A percentile compares a stretch with the other conserved stretches of the same genome.
Conservation (phyloP, 805 yeast species). For the Wickerhamomyces hampshirensis region DNA sequence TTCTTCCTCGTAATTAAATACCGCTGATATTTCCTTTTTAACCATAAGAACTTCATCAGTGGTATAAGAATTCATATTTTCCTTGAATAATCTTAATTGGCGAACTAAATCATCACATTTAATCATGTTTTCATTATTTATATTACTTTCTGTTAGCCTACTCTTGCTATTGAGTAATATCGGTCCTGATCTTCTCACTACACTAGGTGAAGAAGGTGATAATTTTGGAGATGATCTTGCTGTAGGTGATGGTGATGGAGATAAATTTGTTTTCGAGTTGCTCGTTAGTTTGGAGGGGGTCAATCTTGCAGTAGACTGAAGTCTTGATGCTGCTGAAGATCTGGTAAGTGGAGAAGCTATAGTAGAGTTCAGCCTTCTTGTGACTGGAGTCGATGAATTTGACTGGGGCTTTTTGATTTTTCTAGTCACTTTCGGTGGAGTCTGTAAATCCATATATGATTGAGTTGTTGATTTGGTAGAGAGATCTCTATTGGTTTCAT, state of each 20-base stretch:
- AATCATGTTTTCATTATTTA: slow-evolving; percentile 13
- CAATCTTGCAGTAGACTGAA: slow-evolving; percentile 18
- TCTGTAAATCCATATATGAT: slow-evolving; percentile 8
- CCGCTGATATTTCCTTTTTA: slow-evolving; percentile 19
- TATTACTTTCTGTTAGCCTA: slow-evolving; percentile 5
- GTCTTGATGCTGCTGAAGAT: slow-evolving; percentile 13
- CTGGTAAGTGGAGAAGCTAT: slow-evolving; percentile 7
- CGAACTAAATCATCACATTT: slow-evolving; percentile 13
- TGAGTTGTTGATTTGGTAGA: slow-evolving; percentile 11
- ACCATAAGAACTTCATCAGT: slow-evolving; percentile 18
- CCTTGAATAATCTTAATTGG: slow-evolving; percentile 14
- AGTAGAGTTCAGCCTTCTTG: slow-evolving; percentile 7
- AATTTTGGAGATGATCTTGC: too few species aligned
- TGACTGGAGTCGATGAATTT: slow-evolving; percentile 14
- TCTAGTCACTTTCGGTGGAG: slow-evolving; percentile 24
- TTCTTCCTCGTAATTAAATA: slow-evolving; percentile 22
- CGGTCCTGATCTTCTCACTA: slow-evolving; percentile 8
- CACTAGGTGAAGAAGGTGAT: slow-evolving; percentile 7
- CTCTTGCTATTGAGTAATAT: slow-evolving; percentile 7
- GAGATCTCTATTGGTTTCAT: not conserved
- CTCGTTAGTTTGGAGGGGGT: slow-evolving; percentile 20
- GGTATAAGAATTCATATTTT: slow-evolving; percentile 17
- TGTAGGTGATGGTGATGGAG: slow-evolving; percentile 16
- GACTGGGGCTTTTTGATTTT: slow-evolving; percentile 20
- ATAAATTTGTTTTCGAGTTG: slow-evolving; percentile 15